Evolutionary conservation across 108 stramenopile species (phyloP).

Genomic region (Cylindrotheca fusiformis): DNA sequence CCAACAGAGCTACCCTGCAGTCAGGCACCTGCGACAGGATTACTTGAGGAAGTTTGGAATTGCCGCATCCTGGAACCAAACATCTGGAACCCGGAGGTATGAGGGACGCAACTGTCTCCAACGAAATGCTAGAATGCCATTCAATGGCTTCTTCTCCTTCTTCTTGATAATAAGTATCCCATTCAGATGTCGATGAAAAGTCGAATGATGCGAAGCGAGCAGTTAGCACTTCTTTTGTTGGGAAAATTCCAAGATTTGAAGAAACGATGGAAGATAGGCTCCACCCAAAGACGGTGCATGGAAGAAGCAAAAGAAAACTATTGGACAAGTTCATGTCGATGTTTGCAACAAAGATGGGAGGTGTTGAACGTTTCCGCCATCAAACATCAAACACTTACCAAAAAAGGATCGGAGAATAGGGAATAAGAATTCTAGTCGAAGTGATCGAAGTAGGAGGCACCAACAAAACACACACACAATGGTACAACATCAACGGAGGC

Average conservation of each 20-base stretch:
- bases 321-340: no score
- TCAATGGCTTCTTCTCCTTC: conserved; percentile 35
- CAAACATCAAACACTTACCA: no score
- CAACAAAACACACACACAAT: no score
- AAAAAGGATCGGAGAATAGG: no score
- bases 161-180: conserved; percentile 61
- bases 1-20: conserved; percentile 49
- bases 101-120: conserved; percentile 39
- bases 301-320: no score
- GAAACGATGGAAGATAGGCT: not conserved
- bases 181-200: conserved; percentile 59
- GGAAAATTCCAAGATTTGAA: not conserved
- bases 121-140: conserved; percentile 70
- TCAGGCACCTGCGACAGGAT: conserved; percentile 23
- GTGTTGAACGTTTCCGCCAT: no score
- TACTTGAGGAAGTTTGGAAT: conserved; percentile 48
- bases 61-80: conserved; percentile 67
- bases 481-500: no score
- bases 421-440: no score
- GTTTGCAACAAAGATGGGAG: no score
- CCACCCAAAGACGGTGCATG: not conserved
- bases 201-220: conserved; percentile 25
- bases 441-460: no score
- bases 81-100: conserved; percentile 40
- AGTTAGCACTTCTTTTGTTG: not conserved